A percentile compares a stretch with the other conserved stretches of the same genome.
Conservation (phyloP, 805 yeast genomes). For the Candida broadrunensis region DNA sequence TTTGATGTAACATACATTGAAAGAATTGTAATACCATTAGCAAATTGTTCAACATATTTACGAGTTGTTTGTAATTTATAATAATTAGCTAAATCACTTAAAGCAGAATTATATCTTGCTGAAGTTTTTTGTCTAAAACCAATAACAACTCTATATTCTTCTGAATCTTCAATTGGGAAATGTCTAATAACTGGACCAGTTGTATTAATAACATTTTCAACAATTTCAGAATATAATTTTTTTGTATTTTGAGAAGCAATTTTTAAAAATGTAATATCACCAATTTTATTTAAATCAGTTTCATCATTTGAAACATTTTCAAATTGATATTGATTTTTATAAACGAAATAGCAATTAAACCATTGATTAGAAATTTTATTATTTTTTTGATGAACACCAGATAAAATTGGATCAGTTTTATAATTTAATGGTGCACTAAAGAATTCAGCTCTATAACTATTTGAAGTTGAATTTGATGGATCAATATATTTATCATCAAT, state of each 20-base stretch:
- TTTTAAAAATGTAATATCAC: slow-evolving; percentile 74
- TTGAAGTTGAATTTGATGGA: slow-evolving; percentile 33
- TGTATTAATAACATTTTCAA: slow-evolving; percentile 63
- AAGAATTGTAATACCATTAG: slow-evolving; percentile 82
- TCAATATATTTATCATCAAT: slow-evolving; percentile 84
- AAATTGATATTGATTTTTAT: slow-evolving; percentile 50
- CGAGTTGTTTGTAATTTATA: slow-evolving; percentile 82
- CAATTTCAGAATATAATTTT: slow-evolving; percentile 67
- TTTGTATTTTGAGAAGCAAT: slow-evolving; percentile 82
- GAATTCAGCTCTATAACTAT: slow-evolving; percentile 69
- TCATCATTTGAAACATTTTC: slow-evolving; percentile 25
- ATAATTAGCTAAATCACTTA: slow-evolving; percentile 82
- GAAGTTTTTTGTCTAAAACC: slow-evolving; percentile 85
- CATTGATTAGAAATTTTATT: slow-evolving; percentile 41
- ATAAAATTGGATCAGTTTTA: slow-evolving; percentile 43
- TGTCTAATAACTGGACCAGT: slow-evolving; percentile 94
- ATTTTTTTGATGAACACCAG: slow-evolving; percentile 35
- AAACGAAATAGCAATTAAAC: slow-evolving; percentile 77
- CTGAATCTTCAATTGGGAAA: slow-evolving; percentile 71
- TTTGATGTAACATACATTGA: slow-evolving; percentile 78
- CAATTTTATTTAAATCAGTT: slow-evolving; percentile 61
- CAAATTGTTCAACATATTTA: slow-evolving; percentile 91
- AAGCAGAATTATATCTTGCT: slow-evolving; percentile 82
- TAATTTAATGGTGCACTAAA: slow-evolving; percentile 63
- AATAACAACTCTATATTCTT: slow-evolving; percentile 83